Evolutionary conservation across 2,329 filamentous ascomycete genomes (phyloP), one percentile per base, ranked within the genome.

Genomic region (Thelonectria discophora): DNA sequence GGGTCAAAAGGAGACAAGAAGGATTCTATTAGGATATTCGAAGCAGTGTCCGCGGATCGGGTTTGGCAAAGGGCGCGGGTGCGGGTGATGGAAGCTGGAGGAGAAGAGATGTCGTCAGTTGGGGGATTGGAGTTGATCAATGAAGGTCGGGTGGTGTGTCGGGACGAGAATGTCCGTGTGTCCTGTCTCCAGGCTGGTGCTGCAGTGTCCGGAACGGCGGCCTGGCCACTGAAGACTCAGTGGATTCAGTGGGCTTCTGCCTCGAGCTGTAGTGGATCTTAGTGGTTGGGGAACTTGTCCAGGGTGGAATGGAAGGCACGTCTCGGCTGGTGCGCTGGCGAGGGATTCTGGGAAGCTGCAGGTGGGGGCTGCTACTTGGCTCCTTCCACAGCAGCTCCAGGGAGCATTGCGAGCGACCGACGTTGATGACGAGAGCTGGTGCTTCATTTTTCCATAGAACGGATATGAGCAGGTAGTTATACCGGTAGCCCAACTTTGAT

Each of bases 1-100:
- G 32, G 30, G 42, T 20, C 47, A 54, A 65, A 69, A 66, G 58
- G 68, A 61, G 65, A 62, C 39, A 30, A 37, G 30, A 48, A 24
- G 24, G n/a, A 42, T 50, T 55, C 17, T 27, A 10, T 11, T 7
- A 24, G 45, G 18, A 15, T 17, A 37, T n/a, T 8, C 15, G 37
- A 46, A 21, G 47, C 24, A 13, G 12, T 43, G 12, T 59, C 18
- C 50, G 40, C 24, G 18, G 27, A 11, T 27, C 10, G 15, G 37
- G 39, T 37, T 42, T 47, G 8, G 51, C 50, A 17, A 34, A 32
- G 20, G 60, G 15, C 47, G 60, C 34, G 32, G 51, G 52, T 51
- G 60, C 34, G 32, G 51, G 55, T 55, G 60, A 60, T 60, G 60
- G 20, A 30, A 51, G 27, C 20, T 55, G 55, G 60, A 51, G 46